Base-by-base conservation (phyloP, 352 stramenopile genomes). In the Pythium plurisporium region DNA sequence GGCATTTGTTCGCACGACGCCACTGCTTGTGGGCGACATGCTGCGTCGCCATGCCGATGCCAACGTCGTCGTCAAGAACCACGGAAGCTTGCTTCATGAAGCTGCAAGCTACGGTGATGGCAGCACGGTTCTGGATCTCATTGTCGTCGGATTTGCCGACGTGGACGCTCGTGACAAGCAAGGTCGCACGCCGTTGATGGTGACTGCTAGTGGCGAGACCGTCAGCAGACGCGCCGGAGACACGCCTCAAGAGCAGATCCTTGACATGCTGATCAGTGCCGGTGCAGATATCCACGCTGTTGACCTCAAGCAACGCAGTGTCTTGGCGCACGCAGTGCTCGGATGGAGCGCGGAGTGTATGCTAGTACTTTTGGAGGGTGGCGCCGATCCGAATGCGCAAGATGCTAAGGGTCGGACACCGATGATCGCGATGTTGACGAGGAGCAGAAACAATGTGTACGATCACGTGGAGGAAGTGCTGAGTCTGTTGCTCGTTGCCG, bases 141-240 rank as follows among this genome's bases (percentile, higher is more conserved):
- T 44, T 44, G 38, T 26, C 15, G n/a, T 26, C 23, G 38, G 38
- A 25, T 44, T 26, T 44, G 14, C 9, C 17, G 38, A 44, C 30
- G 30, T 53, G 6, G n/a, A 41, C 30, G 45, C 29, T 26, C 19
- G 9, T 15, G 33, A 38, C 17, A 19, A 7, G 9, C 22, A 20
- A 12, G 49, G 49, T 23, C 26, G 34, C 34, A 57, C 49, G 9
- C 49, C 49, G 14, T 26, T 57, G 9, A 57, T 57, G 49, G 7
- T 19, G n/a, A 14, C 17, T 8, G 44, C 17, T 26, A n/a, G n/a
- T n/a, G 7, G 11, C 20, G 41, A 47, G 6, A 27, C 5, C 41
- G 12, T 4, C 8, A 47, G 15, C 15, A 15, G 7, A 20, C 14
- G 9, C 20, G 14, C 14, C 26, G n/a, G 17, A 26, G 23, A 4